Evolutionary conservation across 129 eudicot genomes (phyloP), one percentile per base, ranked within the genome.

Genomic region (Escallonia rubra): DNA sequence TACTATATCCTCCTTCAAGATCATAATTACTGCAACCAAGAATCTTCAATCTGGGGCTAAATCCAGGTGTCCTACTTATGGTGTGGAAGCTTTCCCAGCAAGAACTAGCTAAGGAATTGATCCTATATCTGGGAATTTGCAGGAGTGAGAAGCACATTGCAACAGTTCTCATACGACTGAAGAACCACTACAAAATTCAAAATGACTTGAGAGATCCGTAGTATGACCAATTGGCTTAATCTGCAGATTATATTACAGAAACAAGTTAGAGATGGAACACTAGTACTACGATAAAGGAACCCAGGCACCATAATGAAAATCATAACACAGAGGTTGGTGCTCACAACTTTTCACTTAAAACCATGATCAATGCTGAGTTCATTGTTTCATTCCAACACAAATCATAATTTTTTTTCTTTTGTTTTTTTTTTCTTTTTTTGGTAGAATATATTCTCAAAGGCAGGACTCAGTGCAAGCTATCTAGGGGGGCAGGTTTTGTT

Each of bases 61-160:
- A 67, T 63, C 64, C 77, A 15, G 75, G 65, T 38, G 8, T 70
- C 39, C 53, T 72, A 64, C 76, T 71, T 13, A 79, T 65, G 15
- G 47, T 66, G 41, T 79, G 76, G 58, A 84, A 76, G 57, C 69
- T 76, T 61, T 70, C 76, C 79, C 73, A 76, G 89, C 87, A 86
- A 63, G 83, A 86, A 80, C 68, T 81, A 66, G 82, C 80, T n/a
- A 86, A 68, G 46, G 74, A 64, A 56, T 78, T 70, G 74, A 78
- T 40, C 78, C 81, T 79, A 70, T 78, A 80, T 72, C 84, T 79
- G 34, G 96, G 95, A 67, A 80, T 65, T 61, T 80, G 96, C 45
- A 86, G 66, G 62, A 89, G 80, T 63, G 98, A 78, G 71, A 80
- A 84, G 70, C 88, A 86, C 95, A 86, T 82, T 65, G 92, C 74